Evolutionary conservation across 1,139 yeast genomes (phyloP), one percentile per base, ranked within the genome.

Genomic region (Arxiozyma heterogenica): DNA sequence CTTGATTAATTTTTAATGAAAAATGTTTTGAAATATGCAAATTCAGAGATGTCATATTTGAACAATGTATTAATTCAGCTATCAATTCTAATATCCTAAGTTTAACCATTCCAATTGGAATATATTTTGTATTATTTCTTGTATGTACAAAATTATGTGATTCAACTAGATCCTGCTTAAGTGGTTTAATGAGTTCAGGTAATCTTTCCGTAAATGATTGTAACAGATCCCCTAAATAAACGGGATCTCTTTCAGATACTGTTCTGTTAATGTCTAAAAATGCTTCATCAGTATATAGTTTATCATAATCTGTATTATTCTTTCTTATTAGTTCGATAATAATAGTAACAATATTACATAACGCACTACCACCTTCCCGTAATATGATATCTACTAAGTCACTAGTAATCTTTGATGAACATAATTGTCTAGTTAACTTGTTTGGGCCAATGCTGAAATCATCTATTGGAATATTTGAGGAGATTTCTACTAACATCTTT

Each of bases 401-500:
- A 47, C 76, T 72, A 30, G 83, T 74, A 72, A 85, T 82, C 52
- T 80, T 80, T 51, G 83, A 84, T 55, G 84, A 79, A 9, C 90
- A 96, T 53, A 93, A 77, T 65, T 90, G 91, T 56, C 98, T 78
- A 2, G 96, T 89, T 55, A 93, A 76, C 64, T 87, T 89, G 66
- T 93, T 93, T 15, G 98, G 98, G 0, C 98, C 98, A 60, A 94
- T 90, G 3, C 96, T 86, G 55, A 93, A 84, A 64, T 84, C 90
- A 56, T 73, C 75, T 30, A 72, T 60, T 47, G 81, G 82, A 23
- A 80, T 75, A 62, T 89, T 86, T 54, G 95, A 95, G 11, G 96
- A 87, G 41, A 94, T 88, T 2, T 97, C 86, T 44, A 93, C 87
- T 63, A 93, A 78, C 0, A 97, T 96, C 68, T 93, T 93, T 54